Evolutionary conservation across 306 rosid genomes (phyloP).

Genomic region (Cicer yamashitae): DNA sequence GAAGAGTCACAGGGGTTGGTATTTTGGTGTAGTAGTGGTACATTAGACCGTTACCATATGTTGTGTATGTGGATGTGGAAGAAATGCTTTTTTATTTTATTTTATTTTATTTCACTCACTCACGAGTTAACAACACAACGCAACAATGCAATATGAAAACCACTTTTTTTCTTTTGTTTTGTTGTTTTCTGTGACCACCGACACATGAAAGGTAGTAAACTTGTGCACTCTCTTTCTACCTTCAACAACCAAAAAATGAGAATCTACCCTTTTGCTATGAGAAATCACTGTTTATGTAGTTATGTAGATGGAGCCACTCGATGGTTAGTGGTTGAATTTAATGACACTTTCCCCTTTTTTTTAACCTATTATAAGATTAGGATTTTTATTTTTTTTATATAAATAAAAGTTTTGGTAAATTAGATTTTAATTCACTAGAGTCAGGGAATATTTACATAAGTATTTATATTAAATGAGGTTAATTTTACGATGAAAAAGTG

Average conservation of each 20-base stretch:
- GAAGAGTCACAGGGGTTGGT: constrained; percentile 2
- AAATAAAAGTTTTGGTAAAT: no score
- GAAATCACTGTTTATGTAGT: background rate
- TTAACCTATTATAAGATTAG: background rate
- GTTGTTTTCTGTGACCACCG: constrained; percentile 24
- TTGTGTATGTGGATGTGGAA: background rate
- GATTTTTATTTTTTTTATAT: no score
- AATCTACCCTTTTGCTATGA: constrained; percentile 5
- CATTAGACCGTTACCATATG: constrained; percentile 8
- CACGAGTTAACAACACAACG: background rate
- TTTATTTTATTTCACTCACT: background rate
- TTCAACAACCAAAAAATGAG: background rate
- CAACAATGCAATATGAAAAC: no score
- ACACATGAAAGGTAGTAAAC: constrained; percentile 18
- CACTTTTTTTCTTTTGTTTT: background rate
- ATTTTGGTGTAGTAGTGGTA: background rate
- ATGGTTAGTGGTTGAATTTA: constrained; percentile 11
- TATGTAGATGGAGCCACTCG: constrained; percentile 4
- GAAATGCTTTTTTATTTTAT: background rate
- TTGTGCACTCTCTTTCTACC: background rate
- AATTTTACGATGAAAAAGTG: no score
- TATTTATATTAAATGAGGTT: no score
- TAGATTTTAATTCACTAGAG: no score
- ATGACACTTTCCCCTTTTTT: background rate
- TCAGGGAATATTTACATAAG: no score